Conservation (phyloP, 495 filamentous ascomycete species). For the Aspergillus mulundensis region DNA sequence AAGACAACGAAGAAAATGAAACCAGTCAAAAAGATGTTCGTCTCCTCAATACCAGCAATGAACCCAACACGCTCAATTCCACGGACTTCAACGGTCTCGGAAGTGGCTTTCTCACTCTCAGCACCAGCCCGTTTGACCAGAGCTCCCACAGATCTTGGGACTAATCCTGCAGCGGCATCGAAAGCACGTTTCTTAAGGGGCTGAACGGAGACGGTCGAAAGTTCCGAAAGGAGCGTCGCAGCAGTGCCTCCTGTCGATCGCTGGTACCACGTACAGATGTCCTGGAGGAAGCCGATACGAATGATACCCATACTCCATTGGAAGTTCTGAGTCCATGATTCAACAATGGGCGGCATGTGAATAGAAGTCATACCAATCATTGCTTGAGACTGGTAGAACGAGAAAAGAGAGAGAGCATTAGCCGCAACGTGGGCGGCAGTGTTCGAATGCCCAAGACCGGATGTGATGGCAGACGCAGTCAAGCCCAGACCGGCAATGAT, state of each 20-base stretch:
- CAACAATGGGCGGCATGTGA: conserved; percentile 82
- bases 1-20: conserved; percentile 87
- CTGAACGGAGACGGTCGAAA: conserved; percentile 75
- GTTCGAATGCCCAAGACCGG: conserved; percentile 85
- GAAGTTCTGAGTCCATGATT: conserved; percentile 97
- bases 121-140: conserved; percentile 50
- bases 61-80: conserved; percentile 93
- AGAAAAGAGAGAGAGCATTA: conserved; percentile 86
- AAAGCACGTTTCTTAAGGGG: conserved; percentile 64
- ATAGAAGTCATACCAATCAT: conserved; percentile 86
- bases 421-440: conserved; percentile 94
- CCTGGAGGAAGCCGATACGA: conserved; percentile 77
- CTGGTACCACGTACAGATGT: conserved; percentile 93
- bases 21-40: conserved; percentile 93
- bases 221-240: conserved; percentile 69
- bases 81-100: conserved; percentile 63
- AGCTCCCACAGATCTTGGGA: conserved; percentile 43
- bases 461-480: conserved; percentile 75
- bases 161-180: conserved; percentile 36
- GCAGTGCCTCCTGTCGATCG: conserved; percentile 87
- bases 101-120: conserved; percentile 40
- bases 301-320: conserved; percentile 99
- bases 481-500: conserved; percentile 82
- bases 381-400: conserved; percentile 96
- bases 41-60: conserved; percentile 75